Percentiles rank a stretch among this genome's conserved stretches.
These are phyloP conservation scores for Tarenaya hassleriana DNA, from an alignment of 345 rosid species.

Conservation along the genomic window DNA sequence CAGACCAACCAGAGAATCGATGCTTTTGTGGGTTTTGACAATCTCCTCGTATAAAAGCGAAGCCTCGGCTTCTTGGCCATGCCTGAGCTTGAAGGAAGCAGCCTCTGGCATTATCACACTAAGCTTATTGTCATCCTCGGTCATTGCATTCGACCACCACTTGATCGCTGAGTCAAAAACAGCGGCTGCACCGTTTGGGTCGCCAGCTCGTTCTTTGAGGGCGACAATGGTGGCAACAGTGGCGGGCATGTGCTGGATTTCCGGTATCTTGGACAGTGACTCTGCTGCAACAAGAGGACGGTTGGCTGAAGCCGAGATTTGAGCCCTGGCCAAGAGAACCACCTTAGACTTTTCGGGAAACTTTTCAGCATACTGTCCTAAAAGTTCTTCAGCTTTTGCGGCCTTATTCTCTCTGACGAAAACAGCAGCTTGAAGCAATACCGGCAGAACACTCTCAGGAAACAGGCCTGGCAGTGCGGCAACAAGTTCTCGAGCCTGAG, in stretches of 20 bases:
- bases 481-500: slow-evolving; percentile 86
- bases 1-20: slow-evolving; percentile 80
- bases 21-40: slow-evolving; percentile 55
- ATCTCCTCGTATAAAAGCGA: slow-evolving; percentile 76
- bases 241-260: slow-evolving; percentile 88
- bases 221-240: slow-evolving; percentile 87
- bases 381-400: slow-evolving; percentile 71
- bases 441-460: slow-evolving; percentile 55
- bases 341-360: slow-evolving; percentile 60
- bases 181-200: slow-evolving; percentile 65
- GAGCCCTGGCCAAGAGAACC: slow-evolving; percentile 81
- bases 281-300: slow-evolving; percentile 79
- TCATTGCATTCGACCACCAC: slow-evolving; percentile 93
- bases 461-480: slow-evolving; percentile 52
- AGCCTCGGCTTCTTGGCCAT: slow-evolving; percentile 77
- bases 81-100: slow-evolving; percentile 88
- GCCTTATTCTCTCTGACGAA: slow-evolving; percentile 86
- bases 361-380: slow-evolving; percentile 62
- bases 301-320: slow-evolving; percentile 82
- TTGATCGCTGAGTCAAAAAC: slow-evolving; percentile 72
- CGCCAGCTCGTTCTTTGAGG: slow-evolving; percentile 89
- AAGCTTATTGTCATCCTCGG: slow-evolving; percentile 63
- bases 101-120: slow-evolving; percentile 78
- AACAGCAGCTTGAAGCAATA: slow-evolving; percentile 85
- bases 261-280: slow-evolving; percentile 61